A percentile compares a stretch with the other conserved stretches of the same genome.
Conservation (phyloP, 805 yeast species). For the Spathaspora girioi region DNA sequence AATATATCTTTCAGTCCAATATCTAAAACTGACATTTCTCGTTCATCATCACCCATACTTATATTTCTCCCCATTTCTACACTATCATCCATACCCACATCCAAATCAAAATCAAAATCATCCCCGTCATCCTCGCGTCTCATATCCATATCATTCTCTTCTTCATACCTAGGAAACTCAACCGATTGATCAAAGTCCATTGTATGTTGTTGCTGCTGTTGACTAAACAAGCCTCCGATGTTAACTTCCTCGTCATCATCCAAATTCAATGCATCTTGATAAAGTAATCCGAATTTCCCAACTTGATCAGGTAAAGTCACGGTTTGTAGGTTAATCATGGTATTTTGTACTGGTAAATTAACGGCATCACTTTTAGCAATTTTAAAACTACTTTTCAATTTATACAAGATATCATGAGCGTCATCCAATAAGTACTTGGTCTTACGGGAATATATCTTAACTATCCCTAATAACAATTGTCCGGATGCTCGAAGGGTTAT, state of each 20-base stretch:
- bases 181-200: conserved; percentile 52
- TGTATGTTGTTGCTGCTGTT: conserved; percentile 16
- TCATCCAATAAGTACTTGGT: conserved; percentile 82
- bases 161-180: conserved; percentile 55
- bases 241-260: conserved; percentile 18
- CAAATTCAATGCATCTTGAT: conserved; percentile 53
- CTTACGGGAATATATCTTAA: conserved; percentile 79
- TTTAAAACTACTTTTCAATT: conserved; percentile 64
- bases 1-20: conserved; percentile 13
- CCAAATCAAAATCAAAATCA: conserved; percentile 47
- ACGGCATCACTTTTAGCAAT: conserved; percentile 29
- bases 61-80: conserved; percentile 54
- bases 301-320: conserved; percentile 73
- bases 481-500: conserved; percentile 81
- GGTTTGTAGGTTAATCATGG: conserved; percentile 55
- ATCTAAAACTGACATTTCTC: conserved; percentile 19
- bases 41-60: conserved; percentile 15
- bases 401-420: conserved; percentile 69
- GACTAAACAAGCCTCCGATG: conserved; percentile 20
- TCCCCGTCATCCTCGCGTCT: conserved; percentile 20
- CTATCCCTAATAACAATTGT: conserved; percentile 82
- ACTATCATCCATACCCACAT: conserved; percentile 36
- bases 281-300: conserved; percentile 69
- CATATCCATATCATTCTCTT: background rate
- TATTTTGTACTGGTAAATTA: conserved; percentile 56